Conservation (phyloP, 2,329 filamentous ascomycete species). For the Cercospora berteroae region DNA sequence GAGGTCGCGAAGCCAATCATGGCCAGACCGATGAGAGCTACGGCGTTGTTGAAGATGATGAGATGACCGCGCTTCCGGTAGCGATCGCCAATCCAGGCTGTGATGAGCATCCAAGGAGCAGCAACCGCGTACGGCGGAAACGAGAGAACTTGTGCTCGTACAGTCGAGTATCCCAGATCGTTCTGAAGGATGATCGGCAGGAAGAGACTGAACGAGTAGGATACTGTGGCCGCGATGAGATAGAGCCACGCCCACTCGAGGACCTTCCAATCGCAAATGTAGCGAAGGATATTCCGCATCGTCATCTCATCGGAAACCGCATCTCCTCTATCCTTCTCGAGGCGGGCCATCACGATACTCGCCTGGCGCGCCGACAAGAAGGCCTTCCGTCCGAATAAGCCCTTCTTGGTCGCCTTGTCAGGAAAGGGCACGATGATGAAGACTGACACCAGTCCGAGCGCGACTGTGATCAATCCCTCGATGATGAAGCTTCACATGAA, state of each 20-base stretch:
- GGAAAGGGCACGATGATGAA: background rate
- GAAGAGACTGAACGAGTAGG: slow-evolving; percentile 75
- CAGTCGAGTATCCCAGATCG: background rate
- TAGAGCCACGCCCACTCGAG: slow-evolving; percentile 14
- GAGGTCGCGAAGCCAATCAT: background rate
- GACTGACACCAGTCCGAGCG: background rate
- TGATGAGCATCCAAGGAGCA: background rate
- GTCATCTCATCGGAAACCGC: slow-evolving; percentile 3
- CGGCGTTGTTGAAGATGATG: background rate
- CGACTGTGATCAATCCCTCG: background rate
- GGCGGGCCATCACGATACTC: background rate
- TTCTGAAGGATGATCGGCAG: slow-evolving; percentile 64
- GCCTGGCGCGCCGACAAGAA: background rate
- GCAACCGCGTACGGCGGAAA: background rate
- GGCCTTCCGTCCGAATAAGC: background rate
- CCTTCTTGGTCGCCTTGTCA: background rate
- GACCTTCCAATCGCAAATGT: slow-evolving; percentile 4
- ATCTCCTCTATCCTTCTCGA: background rate
- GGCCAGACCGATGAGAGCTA: background rate
- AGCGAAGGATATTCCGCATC: background rate
- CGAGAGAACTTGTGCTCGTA: background rate
- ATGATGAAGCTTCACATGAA: background rate
- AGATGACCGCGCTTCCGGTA: background rate
- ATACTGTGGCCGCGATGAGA: slow-evolving; percentile 54
- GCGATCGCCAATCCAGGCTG: background rate